A percentile compares a stretch with the other conserved stretches of the same genome.
phyloP scores from a whole-genome alignment of 1,139 yeast genomes.

The Yamadazyma buinensis region DNA sequence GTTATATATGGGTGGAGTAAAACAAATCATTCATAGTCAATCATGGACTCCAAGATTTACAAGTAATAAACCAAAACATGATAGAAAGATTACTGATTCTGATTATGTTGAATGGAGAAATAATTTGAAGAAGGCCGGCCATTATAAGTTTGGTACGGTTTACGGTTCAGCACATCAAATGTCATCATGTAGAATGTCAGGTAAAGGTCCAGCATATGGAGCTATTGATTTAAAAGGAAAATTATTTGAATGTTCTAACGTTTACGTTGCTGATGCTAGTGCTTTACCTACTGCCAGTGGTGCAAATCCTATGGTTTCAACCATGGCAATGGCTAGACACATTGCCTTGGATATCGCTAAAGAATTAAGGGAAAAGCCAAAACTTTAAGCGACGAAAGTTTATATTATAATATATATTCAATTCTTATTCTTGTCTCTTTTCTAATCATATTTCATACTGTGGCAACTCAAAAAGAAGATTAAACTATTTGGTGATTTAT shows the following conservation, averaged over 20 bases:
- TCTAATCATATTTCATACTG: slow-evolving; percentile 34
- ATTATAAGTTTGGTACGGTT: slow-evolving; percentile 27
- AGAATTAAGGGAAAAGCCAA: slow-evolving; percentile 30
- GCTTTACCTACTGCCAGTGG: slow-evolving; percentile 59
- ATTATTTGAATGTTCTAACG: slow-evolving; percentile 49
- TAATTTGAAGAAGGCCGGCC: slow-evolving; percentile 22
- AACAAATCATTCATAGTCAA: slow-evolving; percentile 40
- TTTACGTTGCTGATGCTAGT: slow-evolving; percentile 57
- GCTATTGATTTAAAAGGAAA: slow-evolving; percentile 50
- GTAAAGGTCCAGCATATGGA: slow-evolving; percentile 45
- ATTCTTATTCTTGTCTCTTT: too few species aligned
- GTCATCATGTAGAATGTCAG: slow-evolving; percentile 55
- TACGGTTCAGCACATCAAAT: slow-evolving; percentile 62
- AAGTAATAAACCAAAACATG: slow-evolving; percentile 35
- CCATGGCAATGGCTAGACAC: slow-evolving; percentile 40
- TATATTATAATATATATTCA: too few species aligned
- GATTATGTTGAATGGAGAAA: slow-evolving; percentile 48
- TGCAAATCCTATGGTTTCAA: slow-evolving; percentile 51
- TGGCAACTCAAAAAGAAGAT: slow-evolving; percentile 41
- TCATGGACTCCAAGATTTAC: slow-evolving; percentile 37
- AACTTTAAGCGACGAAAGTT: too few species aligned
- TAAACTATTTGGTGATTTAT: slow-evolving; percentile 32
- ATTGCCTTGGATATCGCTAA: slow-evolving; percentile 32
- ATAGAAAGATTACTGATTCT: slow-evolving; percentile 39
- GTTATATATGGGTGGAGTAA: slow-evolving; percentile 50